phyloP scores from a whole-genome alignment of 1,284 basidiomycete species.

The Austropuccinia psidii region DNA sequence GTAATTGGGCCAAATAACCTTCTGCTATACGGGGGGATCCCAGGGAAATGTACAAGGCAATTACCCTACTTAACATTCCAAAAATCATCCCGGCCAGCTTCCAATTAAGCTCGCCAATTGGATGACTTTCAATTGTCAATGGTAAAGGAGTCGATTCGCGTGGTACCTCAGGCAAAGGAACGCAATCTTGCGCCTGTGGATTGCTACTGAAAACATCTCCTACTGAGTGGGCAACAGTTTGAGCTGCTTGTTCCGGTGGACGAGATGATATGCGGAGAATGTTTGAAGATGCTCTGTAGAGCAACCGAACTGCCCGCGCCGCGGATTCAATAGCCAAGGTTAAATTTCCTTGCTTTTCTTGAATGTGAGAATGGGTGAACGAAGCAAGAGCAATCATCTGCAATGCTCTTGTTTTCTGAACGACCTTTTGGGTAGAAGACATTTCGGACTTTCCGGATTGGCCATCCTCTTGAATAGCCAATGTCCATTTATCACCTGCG shows the following conservation, averaged over 20 bases:
- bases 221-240: too few relatives aligned
- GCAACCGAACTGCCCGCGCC: conserved; percentile 17
- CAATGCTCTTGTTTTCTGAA: conserved; percentile 16
- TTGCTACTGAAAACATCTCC: conserved; percentile 32
- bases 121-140: conserved; percentile 30
- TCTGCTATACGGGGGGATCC: conserved; percentile 36
- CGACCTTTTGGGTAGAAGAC: conserved; percentile 18
- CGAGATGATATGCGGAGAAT: conserved; percentile 24
- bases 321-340: conserved; percentile 27
- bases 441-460: background rate
- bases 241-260: background rate
- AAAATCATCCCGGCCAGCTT: conserved; percentile 21
- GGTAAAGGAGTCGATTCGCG: conserved; percentile 3
- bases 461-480: conserved; percentile 22
- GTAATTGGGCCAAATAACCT: conserved; percentile 30
- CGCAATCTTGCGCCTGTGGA: conserved; percentile 24
- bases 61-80: conserved; percentile 17
- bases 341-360: conserved; percentile 31
- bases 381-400: conserved; percentile 28
- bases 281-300: conserved; percentile 33
- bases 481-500: conserved; percentile 24
- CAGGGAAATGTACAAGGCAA: conserved; percentile 11
- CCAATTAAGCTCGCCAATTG: conserved; percentile 33
- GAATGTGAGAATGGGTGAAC: conserved; percentile 24
- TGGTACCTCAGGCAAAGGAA: conserved; percentile 24